A percentile compares a stretch with the other conserved stretches of the same genome.
These are phyloP conservation scores for Verticillium albo-atrum DNA, from an alignment of 2,329 filamentous ascomycete species.

Conservation along the genomic window DNA sequence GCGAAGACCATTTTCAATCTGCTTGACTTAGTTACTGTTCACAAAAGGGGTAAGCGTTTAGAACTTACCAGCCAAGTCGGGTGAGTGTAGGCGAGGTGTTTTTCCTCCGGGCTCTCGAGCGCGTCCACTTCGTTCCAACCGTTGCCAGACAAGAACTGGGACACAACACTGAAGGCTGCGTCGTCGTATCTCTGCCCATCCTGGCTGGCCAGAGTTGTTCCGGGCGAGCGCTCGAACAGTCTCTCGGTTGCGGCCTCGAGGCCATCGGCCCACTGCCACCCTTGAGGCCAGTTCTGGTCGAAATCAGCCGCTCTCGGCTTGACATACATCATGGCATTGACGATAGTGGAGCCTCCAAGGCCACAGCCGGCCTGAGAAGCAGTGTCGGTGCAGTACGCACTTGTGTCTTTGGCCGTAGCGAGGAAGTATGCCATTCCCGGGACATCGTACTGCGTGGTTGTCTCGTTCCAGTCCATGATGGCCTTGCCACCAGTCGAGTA, in stretches of 20 bases:
- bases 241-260: conserved; percentile 11
- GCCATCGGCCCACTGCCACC: conserved; percentile 14
- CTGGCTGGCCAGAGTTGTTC: conserved; percentile 9
- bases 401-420: conserved; percentile 7
- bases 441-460: conserved; percentile 15
- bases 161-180: conserved; percentile 9
- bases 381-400: conserved; percentile 20
- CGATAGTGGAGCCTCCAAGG: conserved; percentile 22
- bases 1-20: conserved; percentile 12
- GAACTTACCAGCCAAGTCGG: conserved; percentile 10
- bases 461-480: conserved; percentile 20
- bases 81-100: conserved; percentile 12
- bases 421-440: conserved; percentile 14
- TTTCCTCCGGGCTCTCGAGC: conserved; percentile 11
- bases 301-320: conserved; percentile 9
- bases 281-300: conserved; percentile 8
- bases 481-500: conserved; percentile 13
- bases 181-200: conserved; percentile 14
- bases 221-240: conserved; percentile 13
- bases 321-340: conserved; percentile 22
- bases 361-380: conserved; percentile 22
- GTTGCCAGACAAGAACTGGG: conserved; percentile 9
- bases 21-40: neutral
- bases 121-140: conserved; percentile 12
- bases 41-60: neutral